Conservation (phyloP, 805 yeast genomes). For the Candida verbasci region DNA sequence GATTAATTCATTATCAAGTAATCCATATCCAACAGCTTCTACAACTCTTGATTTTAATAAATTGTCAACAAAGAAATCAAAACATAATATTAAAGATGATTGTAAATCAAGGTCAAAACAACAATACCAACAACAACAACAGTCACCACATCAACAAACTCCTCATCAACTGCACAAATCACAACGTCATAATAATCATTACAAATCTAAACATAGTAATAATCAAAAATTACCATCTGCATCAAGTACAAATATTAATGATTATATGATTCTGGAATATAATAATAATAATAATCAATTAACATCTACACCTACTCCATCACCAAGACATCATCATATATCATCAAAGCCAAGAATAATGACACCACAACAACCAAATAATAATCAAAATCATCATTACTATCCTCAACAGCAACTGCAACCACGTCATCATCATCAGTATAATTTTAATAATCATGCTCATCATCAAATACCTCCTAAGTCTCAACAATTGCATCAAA, state of each 20-base stretch:
- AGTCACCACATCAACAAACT: not conserved
- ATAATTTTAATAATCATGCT: not conserved
- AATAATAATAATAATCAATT: no score
- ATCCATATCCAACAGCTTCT: constrained; percentile 2
- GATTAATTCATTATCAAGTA: not conserved
- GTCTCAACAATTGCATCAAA: constrained; percentile 35
- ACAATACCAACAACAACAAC: constrained; percentile 5
- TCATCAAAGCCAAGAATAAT: not conserved
- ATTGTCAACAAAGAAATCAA: not conserved
- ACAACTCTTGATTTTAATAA: constrained; percentile 2
- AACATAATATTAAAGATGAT: not conserved
- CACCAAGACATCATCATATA: constrained; percentile 1
- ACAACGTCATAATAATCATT: constrained; percentile 3
- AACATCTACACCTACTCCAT: not conserved
- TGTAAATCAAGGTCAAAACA: constrained; percentile 2
- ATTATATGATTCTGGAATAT: constrained; percentile 6
- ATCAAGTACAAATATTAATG: constrained; percentile 7
- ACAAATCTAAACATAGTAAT: constrained; percentile 1
- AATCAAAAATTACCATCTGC: constrained; percentile 7
- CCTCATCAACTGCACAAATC: constrained; percentile 2
- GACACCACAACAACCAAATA: not conserved
- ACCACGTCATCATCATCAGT: not conserved
- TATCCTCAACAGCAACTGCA: constrained; percentile 2
- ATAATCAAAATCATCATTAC: not conserved
- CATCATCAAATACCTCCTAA: constrained; percentile 12